Conservation (phyloP, 2,329 filamentous ascomycete genomes). For the Trichoderma sp. region DNA sequence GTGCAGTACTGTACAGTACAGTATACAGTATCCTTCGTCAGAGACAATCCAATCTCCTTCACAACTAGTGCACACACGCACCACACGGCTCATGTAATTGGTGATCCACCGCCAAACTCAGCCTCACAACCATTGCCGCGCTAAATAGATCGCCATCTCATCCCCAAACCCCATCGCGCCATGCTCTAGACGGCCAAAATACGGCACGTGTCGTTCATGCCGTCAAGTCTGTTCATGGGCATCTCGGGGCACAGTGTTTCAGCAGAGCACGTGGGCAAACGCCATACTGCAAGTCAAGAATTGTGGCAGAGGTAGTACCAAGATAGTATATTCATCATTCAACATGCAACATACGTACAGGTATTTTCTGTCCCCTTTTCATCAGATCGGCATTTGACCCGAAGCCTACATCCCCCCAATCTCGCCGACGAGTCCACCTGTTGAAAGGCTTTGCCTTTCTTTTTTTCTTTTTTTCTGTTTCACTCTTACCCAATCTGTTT, state of each 20-base stretch:
- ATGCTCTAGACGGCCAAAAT: neutral
- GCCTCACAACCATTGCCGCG: neutral
- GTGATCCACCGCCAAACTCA: neutral
- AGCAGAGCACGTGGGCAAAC: neutral
- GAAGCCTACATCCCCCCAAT: neutral
- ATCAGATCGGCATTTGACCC: neutral
- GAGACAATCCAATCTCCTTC: neutral
- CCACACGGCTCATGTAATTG: neutral
- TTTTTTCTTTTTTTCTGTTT: neutral
- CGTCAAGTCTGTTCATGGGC: neutral
- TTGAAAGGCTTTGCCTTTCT: neutral
- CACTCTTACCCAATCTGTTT: constrained; percentile 13
- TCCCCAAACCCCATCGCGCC: neutral
- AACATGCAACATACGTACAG: neutral
- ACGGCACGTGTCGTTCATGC: neutral
- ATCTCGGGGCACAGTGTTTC: neutral
- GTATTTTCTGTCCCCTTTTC: neutral
- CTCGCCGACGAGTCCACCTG: neutral
- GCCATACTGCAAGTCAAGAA: neutral
- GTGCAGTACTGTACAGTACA: neutral
- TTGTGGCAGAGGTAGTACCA: neutral
- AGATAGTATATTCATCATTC: neutral
- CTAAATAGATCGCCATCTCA: constrained; percentile 13
- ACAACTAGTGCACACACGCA: neutral
- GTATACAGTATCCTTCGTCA: neutral